Conservation (phyloP, 2,329 filamentous ascomycete genomes). For the Lasiodiplodia theobromae region DNA sequence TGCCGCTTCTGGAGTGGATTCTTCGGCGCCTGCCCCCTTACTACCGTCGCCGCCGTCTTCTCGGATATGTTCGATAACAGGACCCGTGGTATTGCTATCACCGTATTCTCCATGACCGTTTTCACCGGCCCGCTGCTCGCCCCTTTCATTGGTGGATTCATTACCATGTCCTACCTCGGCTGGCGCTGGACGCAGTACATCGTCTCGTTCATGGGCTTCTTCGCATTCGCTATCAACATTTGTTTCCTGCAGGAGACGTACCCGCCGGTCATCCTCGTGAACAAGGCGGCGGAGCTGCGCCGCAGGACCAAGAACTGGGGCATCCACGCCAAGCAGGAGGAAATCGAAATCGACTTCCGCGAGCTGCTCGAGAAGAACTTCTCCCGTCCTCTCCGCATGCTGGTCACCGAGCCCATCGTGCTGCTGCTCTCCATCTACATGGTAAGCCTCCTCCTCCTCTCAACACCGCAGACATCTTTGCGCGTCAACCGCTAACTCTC, state of each 20-base stretch:
- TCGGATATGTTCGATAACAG: conserved; percentile 63
- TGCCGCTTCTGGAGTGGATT: conserved; percentile 62
- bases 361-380: conserved; percentile 62
- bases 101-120: conserved; percentile 60
- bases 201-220: conserved; percentile 62
- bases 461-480: no score
- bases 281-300: conserved; percentile 62
- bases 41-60: conserved; percentile 63
- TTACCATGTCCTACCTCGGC: conserved; percentile 57
- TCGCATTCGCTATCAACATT: conserved; percentile 55
- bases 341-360: conserved; percentile 60
- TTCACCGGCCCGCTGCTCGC: conserved; percentile 61
- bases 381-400: conserved; percentile 57
- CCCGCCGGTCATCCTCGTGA: conserved; percentile 63
- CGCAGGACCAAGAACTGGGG: conserved; percentile 66
- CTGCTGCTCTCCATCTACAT: conserved; percentile 57
- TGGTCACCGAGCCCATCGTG: conserved; percentile 59
- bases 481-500: no score
- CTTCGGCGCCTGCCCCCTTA: conserved; percentile 61
- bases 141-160: conserved; percentile 64
- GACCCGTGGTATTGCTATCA: conserved; percentile 51
- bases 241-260: conserved; percentile 66
- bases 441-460: conserved; percentile 48
- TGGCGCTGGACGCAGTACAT: conserved; percentile 61
- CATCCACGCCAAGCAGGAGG: conserved; percentile 65